phyloP scores from a whole-genome alignment of 176 grass and related monocot genomes.

The Cymbopogon citratus region DNA sequence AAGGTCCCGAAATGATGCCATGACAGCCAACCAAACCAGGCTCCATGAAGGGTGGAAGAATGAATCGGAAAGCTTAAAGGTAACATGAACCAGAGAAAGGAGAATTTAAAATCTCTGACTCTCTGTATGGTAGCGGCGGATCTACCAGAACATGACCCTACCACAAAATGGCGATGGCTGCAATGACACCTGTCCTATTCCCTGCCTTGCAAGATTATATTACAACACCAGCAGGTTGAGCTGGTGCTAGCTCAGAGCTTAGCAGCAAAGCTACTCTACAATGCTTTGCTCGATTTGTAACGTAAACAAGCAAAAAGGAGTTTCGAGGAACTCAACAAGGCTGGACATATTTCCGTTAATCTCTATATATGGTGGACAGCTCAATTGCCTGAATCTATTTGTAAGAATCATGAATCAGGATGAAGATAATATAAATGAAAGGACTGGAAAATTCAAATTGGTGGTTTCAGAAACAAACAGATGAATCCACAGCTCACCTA shows the following conservation, averaged over 20 bases:
- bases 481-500: constrained; percentile 50
- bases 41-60: constrained; percentile 23
- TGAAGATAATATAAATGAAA: neutral
- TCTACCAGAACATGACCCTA: constrained; percentile 38
- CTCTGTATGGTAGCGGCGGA: neutral
- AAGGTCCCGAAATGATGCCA: constrained; percentile 19
- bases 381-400: neutral
- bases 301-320: neutral
- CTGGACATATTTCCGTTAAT: neutral
- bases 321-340: neutral
- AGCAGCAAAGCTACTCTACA: constrained; percentile 21
- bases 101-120: constrained; percentile 6
- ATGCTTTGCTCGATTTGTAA: neutral
- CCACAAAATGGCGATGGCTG: neutral
- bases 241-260: constrained; percentile 32
- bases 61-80: constrained; percentile 23
- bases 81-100: neutral
- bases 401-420: neutral
- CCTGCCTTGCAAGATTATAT: constrained; percentile 33
- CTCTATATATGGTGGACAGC: neutral
- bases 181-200: neutral
- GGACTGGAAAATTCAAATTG: neutral
- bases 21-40: constrained; percentile 40
- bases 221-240: constrained; percentile 16
- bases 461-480: neutral